Conservation (phyloP, 768 basidiomycete species). For the Rhodosporidiobolus sp. region DNA sequence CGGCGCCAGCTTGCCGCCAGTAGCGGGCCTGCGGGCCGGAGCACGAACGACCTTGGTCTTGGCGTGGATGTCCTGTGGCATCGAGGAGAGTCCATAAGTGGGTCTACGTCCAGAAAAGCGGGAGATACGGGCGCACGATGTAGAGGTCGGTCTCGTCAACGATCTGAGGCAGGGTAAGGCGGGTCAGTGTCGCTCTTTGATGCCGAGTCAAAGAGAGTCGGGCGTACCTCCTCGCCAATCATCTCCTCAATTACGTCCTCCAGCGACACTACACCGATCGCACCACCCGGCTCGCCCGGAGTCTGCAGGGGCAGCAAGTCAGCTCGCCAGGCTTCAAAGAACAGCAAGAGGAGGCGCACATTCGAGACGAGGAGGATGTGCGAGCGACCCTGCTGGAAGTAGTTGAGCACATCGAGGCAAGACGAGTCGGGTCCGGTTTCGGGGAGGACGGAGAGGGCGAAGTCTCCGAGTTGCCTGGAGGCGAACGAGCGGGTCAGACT, state of each 20-base stretch:
- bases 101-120: not conserved
- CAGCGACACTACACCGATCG: conserved; percentile 83
- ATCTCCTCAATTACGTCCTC: conserved; percentile 61
- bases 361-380: conserved; percentile 81
- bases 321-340: no score
- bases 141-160: conserved; percentile 43
- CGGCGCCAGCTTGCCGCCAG: conserved; percentile 39
- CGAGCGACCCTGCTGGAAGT: conserved; percentile 83
- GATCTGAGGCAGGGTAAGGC: conserved; percentile 16
- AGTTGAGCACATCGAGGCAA: conserved; percentile 91
- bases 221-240: conserved; percentile 78
- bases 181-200: not conserved
- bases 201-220: not conserved
- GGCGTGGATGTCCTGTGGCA: conserved; percentile 39
- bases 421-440: conserved; percentile 85
- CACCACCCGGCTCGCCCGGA: conserved; percentile 78
- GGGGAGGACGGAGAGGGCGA: conserved; percentile 76
- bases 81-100: no score
- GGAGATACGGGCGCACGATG: not conserved
- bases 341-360: conserved; percentile 41
- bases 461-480: conserved; percentile 64
- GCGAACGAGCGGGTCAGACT: not conserved
- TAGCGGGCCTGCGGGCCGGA: conserved; percentile 32
- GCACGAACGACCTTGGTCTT: conserved; percentile 44
- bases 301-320: conserved; percentile 43